Evolutionary conservation across 768 basidiomycete species (phyloP).

Genomic region (Saitozyma podzolica): DNA sequence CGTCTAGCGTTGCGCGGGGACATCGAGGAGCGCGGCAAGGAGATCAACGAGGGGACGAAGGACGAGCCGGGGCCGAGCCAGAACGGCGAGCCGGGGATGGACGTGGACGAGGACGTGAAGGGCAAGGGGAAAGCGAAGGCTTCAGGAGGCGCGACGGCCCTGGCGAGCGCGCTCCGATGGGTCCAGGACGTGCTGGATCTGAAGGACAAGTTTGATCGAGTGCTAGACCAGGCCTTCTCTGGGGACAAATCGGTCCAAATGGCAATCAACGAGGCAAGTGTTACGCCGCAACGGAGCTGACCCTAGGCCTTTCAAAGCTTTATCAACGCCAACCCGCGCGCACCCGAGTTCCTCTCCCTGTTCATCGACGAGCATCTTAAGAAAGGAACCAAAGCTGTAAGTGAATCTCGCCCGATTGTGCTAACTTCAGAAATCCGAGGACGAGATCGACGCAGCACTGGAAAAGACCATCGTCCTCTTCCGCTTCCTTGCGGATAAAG

Average conservation of each 20-base stretch:
- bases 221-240: constrained; percentile 71
- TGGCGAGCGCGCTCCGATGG: constrained; percentile 78
- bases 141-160: constrained; percentile 46
- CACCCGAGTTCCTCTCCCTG: constrained; percentile 91
- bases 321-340: constrained; percentile 80
- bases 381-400: constrained; percentile 88
- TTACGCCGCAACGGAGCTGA: neutral
- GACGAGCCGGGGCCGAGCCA: constrained; percentile 14
- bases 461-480: constrained; percentile 97
- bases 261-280: constrained; percentile 74
- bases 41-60: constrained; percentile 65
- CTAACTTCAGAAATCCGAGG: constrained; percentile 77
- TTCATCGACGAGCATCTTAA: constrained; percentile 96
- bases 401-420: constrained; percentile 43
- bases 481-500: constrained; percentile 90
- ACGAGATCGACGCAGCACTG: constrained; percentile 81
- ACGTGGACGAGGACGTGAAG: constrained; percentile 23
- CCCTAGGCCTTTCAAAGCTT: constrained; percentile 85
- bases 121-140: constrained; percentile 61
- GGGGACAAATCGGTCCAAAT: constrained; percentile 76
- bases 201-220: constrained; percentile 82
- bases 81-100: constrained; percentile 18
- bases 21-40: constrained; percentile 69
- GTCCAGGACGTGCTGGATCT: constrained; percentile 85
- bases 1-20: constrained; percentile 70